These are phyloP conservation scores for Funneliformis mosseae DNA, from an alignment of 192 early-diverging fungal species.

Conservation along the genomic window DNA sequence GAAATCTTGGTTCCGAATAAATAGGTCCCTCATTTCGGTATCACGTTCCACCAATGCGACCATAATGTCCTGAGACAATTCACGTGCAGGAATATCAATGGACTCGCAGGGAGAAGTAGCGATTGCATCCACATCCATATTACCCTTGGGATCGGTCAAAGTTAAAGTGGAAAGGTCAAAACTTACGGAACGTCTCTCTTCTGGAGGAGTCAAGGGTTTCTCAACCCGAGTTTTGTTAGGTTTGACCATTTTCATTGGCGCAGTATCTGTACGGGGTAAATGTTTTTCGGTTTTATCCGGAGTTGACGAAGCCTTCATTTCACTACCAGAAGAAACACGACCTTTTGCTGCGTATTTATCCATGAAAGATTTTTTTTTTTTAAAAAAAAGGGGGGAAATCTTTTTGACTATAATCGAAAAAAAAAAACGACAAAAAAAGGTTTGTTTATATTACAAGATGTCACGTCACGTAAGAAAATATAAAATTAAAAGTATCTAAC, in stretches of 20 bases:
- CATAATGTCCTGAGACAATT: background rate
- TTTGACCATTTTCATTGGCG: background rate
- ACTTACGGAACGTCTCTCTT: background rate
- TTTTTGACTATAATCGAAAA: background rate
- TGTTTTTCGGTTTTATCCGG: background rate
- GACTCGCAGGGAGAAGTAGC: background rate
- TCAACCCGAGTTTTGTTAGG: background rate
- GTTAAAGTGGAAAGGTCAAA: background rate
- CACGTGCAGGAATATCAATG: background rate
- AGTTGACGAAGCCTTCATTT: background rate
- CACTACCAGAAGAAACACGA: background rate
- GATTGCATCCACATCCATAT: background rate
- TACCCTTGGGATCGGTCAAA: background rate
- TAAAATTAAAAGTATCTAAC: background rate
- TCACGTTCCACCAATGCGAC: slow-evolving; percentile 9
- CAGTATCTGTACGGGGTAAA: too few relatives aligned
- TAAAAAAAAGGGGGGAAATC: background rate
- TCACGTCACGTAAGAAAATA: background rate
- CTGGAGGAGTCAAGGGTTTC: too few relatives aligned
- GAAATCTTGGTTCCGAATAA: background rate
- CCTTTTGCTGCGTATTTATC: background rate
- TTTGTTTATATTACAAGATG: background rate
- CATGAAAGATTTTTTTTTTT: background rate
- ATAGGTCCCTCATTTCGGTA: slow-evolving; percentile 8
- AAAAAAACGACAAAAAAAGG: background rate